Conservation (phyloP, 306 rosid genomes). For the Biancaea sappan region DNA sequence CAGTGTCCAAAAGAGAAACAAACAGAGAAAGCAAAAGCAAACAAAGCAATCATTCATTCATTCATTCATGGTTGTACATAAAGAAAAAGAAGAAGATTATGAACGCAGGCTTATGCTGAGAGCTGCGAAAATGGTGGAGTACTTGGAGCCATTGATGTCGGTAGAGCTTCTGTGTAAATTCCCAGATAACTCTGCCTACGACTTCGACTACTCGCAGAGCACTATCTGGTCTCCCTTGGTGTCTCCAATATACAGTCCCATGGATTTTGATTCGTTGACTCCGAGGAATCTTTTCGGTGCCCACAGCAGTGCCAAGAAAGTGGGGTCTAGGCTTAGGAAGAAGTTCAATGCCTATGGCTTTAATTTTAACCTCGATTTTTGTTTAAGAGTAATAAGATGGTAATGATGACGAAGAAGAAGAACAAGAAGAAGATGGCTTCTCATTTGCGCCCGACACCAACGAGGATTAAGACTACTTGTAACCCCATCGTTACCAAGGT, state of each 20-base stretch:
- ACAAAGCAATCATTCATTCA: too few relatives aligned
- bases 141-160: too few relatives aligned
- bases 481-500: conserved; percentile 54
- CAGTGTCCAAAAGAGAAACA: neutral
- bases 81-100: conserved; percentile 3
- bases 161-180: too few relatives aligned
- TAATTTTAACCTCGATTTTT: too few relatives aligned
- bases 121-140: conserved; percentile 61
- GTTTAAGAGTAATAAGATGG: too few relatives aligned
- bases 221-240: conserved; percentile 94
- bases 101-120: conserved; percentile 25
- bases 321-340: too few relatives aligned
- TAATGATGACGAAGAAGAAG: conserved; percentile 30
- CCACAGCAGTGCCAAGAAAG: too few relatives aligned
- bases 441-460: conserved; percentile 58
- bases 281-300: conserved; percentile 50
- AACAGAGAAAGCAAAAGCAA: conserved; percentile 1
- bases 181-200: conserved; percentile 86
- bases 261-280: conserved; percentile 50
- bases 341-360: too few relatives aligned
- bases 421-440: conserved; percentile 42
- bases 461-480: conserved; percentile 42
- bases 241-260: conserved; percentile 51
- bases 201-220: conserved; percentile 85
- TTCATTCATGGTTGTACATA: neutral